Base-by-base conservation (phyloP, 805 yeast genomes). In the Kurtzmaniella fragi region DNA sequence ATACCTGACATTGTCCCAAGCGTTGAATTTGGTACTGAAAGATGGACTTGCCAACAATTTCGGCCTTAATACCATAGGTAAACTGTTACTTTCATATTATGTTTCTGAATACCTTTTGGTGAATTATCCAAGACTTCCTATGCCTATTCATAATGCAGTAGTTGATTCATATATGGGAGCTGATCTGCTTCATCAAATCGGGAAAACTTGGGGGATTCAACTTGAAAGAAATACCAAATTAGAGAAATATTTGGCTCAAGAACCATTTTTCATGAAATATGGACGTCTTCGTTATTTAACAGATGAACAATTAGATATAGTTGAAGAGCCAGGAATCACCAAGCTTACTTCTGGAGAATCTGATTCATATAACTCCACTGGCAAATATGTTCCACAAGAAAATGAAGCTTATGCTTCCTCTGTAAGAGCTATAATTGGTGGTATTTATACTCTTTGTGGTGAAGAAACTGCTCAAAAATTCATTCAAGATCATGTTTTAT, bases 81-180 rank as follows among this genome's bases (percentile, higher is more conserved):
- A 81, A 52, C 79, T 81, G 43, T 64, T 93, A 35, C 65, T 93
- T 43, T 77, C 82, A 10, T 87, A 80, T 59, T 83, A 86, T 53
- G 83, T 80, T 3, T 73, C 84, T 15, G 95, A 88, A 59, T 67
- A 84, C 49, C 67, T 91, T 42, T 65, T 88, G 50, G 62, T 80
- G 37, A 78, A 75, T 47, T 89, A 89, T 59, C 99, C 99, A 39
- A 78, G 99, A 57, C 71, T 93, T 37, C 99, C 99, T 13, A 73
- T 83, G 44, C 75, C 79, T 7, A 82, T 90, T 20, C 74, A 88
- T 41, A 78, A 81, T 50, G 78, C 81, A 5, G 86, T 95, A 0
- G 80, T 84, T 7, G 82, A 85, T 48, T 75, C 93, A 1, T 85
- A 80, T 56, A 73, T 84, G 54, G 85, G 91, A 3, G 75, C 78